Base-by-base conservation (phyloP, 2,329 filamentous ascomycete species). In the Aspergillus proliferans region DNA sequence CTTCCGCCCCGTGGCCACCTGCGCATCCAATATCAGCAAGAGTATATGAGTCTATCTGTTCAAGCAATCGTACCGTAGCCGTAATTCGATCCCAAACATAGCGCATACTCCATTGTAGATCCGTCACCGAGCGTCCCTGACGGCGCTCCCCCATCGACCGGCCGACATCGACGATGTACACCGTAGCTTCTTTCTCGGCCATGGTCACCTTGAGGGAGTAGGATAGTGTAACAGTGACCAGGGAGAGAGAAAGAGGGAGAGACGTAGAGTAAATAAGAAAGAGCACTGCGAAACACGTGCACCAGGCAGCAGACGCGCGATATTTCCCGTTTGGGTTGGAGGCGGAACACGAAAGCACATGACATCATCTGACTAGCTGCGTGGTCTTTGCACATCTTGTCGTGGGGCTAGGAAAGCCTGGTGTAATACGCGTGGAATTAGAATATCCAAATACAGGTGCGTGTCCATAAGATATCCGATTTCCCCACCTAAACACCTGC, bases 41-140 rank as follows among this genome's bases (percentile, higher is more conserved):
- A 8, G 14, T 15, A 24, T 19, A 38, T n/a, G 36, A 33, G 4
- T 3, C 10, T 9, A 8, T 26, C 5, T 21, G n/a, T 6, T 10
- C n/a, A 22, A 47, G 26, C 67, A 67, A 42, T 78, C 10, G 70
- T 69, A 89, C 85, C 3, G 84, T 88, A 6, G 81, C 82, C 4
- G 85, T 85, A 57, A 94, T 87, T 66, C 88, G 93, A 76, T 97
- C 92, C 91, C 92, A 98, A 45, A 97, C 81, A 71, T 95, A 98
- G 53, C 83, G 82, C 82, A 97, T 84, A 43, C 83, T 82, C 83
- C 86, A 98, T 52, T 96, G 88, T 15, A 98, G 80, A 66, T 97
- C 87, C 3, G 86, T 86, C 66, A 92, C 81, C 18, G 75, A 66
- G 57, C 93, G 83, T 22, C 86, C 88, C 71, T 82, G 78, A 58